phyloP scores from a whole-genome alignment of 108 stramenopile species.

The Cylindrotheca fusiformis region DNA sequence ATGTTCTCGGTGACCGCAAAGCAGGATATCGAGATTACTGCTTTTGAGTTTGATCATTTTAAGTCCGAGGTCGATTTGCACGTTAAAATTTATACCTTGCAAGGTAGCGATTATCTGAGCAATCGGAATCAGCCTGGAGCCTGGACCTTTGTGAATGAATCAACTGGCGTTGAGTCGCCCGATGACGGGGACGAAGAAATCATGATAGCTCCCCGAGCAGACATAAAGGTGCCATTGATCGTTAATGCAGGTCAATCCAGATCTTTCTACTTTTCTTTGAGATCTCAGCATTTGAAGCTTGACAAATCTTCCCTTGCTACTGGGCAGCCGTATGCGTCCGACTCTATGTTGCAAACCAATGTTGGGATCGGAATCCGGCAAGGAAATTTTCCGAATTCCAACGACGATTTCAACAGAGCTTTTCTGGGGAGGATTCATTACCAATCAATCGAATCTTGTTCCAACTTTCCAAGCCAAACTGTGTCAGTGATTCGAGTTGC shows the following conservation, averaged over 20 bases:
- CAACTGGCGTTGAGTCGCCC: conserved; percentile 6
- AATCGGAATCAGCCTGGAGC: neutral
- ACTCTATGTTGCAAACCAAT: conserved; percentile 4
- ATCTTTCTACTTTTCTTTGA: conserved; percentile 8
- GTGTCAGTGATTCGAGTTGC: conserved; percentile 6
- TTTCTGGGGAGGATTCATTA: conserved; percentile 22
- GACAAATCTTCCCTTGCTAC: conserved; percentile 1
- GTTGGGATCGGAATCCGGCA: conserved; percentile 4
- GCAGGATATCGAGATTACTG: conserved; percentile 9
- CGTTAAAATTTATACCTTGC: conserved; percentile 1
- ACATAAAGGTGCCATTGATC: conserved; percentile 1
- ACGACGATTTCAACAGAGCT: neutral
- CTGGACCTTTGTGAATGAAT: neutral
- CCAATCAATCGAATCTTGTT: conserved; percentile 6
- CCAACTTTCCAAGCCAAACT: conserved; percentile 1
- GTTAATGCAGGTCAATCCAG: neutral
- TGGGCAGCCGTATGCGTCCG: neutral
- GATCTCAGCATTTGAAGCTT: conserved; percentile 5
- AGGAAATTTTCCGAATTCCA: conserved; percentile 1
- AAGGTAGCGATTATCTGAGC: neutral
- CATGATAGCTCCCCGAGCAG: conserved; percentile 13
- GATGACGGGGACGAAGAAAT: conserved; percentile 3
- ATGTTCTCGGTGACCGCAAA: neutral
- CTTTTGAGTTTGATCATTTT: conserved; percentile 9
- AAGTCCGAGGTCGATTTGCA: neutral